Evolutionary conservation across 139 green algal genomes (phyloP).

Genomic region (Coccomyxa sp.): DNA sequence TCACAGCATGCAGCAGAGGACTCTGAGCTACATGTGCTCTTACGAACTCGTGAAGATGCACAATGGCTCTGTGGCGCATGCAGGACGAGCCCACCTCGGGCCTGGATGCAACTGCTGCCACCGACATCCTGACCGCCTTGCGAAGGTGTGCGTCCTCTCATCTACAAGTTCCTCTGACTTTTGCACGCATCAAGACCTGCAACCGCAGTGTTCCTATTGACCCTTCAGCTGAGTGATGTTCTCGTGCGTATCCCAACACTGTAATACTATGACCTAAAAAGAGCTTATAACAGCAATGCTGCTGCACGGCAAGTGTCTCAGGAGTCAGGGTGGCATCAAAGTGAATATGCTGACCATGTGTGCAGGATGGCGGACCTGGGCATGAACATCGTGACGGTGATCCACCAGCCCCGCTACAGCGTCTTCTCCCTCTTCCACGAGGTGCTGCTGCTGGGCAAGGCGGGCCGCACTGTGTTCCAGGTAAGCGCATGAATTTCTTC

Average conservation of each 20-base stretch:
- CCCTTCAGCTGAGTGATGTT: no score
- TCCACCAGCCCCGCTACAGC: constrained; percentile 72
- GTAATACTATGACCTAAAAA: not conserved
- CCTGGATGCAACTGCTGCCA: constrained; percentile 61
- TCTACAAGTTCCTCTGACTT: no score
- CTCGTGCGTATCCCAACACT: no score
- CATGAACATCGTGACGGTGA: constrained; percentile 64
- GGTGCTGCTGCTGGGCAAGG: constrained; percentile 66
- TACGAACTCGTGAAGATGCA: not conserved
- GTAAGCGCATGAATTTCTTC: no score
- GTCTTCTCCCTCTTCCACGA: constrained; percentile 74
- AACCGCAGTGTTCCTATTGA: no score
- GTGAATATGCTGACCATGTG: not conserved
- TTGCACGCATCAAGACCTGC: no score
- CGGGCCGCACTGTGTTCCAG: constrained; percentile 52
- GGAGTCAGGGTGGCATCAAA: no score
- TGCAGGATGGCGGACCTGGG: constrained; percentile 56
- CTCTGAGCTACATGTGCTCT: no score
- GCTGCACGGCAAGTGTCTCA: no score
- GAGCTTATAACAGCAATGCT: no score
- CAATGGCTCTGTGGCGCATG: not conserved
- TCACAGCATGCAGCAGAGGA: no score
- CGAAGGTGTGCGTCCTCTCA: constrained; percentile 14
- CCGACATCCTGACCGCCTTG: constrained; percentile 59
- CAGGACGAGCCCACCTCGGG: constrained; percentile 57